phyloP scores from a whole-genome alignment of 177 flowering plant species.

The Telopea speciosissima region DNA sequence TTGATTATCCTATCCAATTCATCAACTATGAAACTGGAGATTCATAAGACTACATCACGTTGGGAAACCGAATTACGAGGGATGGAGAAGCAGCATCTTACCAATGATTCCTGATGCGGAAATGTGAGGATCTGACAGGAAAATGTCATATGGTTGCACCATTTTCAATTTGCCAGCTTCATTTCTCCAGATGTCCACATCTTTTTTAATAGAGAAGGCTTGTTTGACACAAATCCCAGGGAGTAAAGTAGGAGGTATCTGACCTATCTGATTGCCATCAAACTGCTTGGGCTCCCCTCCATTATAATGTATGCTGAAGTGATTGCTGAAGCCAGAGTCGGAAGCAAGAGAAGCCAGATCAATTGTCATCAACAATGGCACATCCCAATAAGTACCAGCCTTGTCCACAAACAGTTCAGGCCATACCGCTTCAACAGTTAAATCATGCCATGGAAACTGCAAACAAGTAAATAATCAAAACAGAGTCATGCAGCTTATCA shows the following conservation, averaged over 20 bases:
- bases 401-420: slow-evolving; percentile 76
- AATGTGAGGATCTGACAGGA: slow-evolving; percentile 71
- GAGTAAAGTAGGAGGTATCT: slow-evolving; percentile 41
- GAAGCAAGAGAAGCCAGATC: slow-evolving; percentile 70
- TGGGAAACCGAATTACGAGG: neutral
- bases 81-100: slow-evolving; percentile 21
- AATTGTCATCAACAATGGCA: slow-evolving; percentile 54
- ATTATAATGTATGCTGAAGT: slow-evolving; percentile 48
- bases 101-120: slow-evolving; percentile 68
- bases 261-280: slow-evolving; percentile 27
- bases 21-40: neutral
- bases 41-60: neutral
- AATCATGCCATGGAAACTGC: slow-evolving; percentile 72
- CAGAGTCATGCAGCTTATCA: slow-evolving; percentile 5
- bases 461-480: slow-evolving; percentile 13
- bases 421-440: slow-evolving; percentile 57
- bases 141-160: slow-evolving; percentile 75
- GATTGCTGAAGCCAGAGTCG: slow-evolving; percentile 65
- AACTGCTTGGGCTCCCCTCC: slow-evolving; percentile 41
- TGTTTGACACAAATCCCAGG: slow-evolving; percentile 57
- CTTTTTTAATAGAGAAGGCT: slow-evolving; percentile 55
- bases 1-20: neutral
- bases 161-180: slow-evolving; percentile 52
- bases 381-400: slow-evolving; percentile 74
- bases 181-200: slow-evolving; percentile 69